These are phyloP conservation scores for Geotrichum citri-aurantii DNA, from an alignment of 1,139 yeast species.

Conservation along the genomic window DNA sequence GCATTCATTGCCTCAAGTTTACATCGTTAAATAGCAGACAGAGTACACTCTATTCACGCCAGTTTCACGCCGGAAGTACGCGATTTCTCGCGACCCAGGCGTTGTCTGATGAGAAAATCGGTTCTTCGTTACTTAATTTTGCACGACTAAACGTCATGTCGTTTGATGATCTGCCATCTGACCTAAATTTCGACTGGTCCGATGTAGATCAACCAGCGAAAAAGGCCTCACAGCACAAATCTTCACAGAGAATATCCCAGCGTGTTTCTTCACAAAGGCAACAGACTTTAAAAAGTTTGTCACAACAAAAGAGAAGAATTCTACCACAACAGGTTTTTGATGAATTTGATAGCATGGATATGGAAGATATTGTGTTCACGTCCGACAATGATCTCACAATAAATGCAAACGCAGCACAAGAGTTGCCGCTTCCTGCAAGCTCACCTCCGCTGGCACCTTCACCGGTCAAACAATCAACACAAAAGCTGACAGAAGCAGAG, in stretches of 20 bases:
- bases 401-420: not conserved
- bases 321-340: not conserved
- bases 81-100: not conserved
- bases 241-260: not conserved
- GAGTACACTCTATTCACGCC: not conserved
- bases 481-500: conserved; percentile 3
- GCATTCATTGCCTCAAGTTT: not conserved
- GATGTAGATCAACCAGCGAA: not conserved
- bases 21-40: not conserved
- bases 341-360: conserved; percentile 2
- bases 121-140: not conserved
- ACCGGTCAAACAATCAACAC: not conserved
- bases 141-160: not conserved
- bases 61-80: not conserved
- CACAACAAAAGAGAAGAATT: not conserved
- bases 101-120: not conserved
- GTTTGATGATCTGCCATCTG: not conserved
- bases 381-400: not conserved
- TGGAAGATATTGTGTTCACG: conserved; percentile 3
- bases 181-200: not conserved
- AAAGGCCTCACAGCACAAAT: not conserved
- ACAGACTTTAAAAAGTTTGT: not conserved
- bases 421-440: not conserved
- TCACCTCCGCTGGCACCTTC: conserved; percentile 3
- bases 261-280: not conserved